These are phyloP conservation scores for Ogataea ganodermae DNA, from an alignment of 805 yeast genomes.

Conservation along the genomic window DNA sequence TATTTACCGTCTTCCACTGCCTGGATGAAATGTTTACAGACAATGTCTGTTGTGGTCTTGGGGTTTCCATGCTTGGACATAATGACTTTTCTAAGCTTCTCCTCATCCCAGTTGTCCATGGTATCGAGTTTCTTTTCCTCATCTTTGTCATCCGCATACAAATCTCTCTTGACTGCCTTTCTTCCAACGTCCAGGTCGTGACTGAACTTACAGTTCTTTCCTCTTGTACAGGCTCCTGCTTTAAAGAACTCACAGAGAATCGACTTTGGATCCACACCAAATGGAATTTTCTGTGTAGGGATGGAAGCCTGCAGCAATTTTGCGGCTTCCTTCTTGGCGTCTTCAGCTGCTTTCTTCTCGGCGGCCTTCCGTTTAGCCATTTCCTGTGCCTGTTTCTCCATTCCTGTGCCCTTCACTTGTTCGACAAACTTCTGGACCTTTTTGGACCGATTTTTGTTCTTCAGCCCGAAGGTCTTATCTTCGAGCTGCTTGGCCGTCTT, in stretches of 20 bases:
- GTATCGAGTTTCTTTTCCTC: slow-evolving; percentile 59
- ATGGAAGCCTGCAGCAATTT: slow-evolving; percentile 67
- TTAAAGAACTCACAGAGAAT: slow-evolving; percentile 89
- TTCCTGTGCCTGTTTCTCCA: slow-evolving; percentile 47
- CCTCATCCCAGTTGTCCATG: slow-evolving; percentile 98
- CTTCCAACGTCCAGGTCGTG: slow-evolving; percentile 87
- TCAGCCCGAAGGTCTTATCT: slow-evolving; percentile 92
- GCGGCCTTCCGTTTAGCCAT: slow-evolving; percentile 72
- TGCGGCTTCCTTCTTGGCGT: slow-evolving; percentile 84
- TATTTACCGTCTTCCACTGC: slow-evolving; percentile 97
- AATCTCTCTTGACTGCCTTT: slow-evolving; percentile 85
- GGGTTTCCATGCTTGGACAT: slow-evolving; percentile 92
- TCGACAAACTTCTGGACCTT: slow-evolving; percentile 76
- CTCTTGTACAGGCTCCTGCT: slow-evolving; percentile 79
- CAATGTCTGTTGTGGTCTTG: slow-evolving; percentile 89
- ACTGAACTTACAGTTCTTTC: slow-evolving; percentile 85
- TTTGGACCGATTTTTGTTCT: slow-evolving; percentile 91
- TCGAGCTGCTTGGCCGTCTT: slow-evolving; percentile 64
- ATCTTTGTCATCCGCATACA: slow-evolving; percentile 84
- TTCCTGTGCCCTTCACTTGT: slow-evolving; percentile 67
- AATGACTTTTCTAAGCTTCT: slow-evolving; percentile 83
- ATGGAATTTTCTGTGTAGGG: slow-evolving; percentile 82
- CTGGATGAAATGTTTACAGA: slow-evolving; percentile 91
- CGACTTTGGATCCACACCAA: slow-evolving; percentile 97
- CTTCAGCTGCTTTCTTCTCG: slow-evolving; percentile 87